Percentiles rank a stretch among this genome's conserved stretches.
Evolutionary conservation across 441 rosid genomes (phyloP).

Genomic region (Melastoma candidum): DNA sequence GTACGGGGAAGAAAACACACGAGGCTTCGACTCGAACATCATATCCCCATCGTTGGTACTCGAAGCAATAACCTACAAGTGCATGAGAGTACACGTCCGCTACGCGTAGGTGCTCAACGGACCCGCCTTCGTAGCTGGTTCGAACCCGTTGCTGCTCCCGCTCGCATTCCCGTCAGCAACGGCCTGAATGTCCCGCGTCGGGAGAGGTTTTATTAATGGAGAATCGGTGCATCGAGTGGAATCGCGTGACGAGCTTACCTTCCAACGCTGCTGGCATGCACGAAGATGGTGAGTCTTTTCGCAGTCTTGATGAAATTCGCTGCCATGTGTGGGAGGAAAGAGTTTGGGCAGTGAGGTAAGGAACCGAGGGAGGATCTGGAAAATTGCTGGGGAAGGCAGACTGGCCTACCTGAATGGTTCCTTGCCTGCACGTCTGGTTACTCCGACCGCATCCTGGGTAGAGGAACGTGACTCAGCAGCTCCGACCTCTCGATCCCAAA

Average conservation of each 20-base stretch:
- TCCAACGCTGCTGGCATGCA: conserved; percentile 37
- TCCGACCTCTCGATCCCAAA: conserved; percentile 59
- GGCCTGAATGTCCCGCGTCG: conserved; percentile 28
- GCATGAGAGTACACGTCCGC: conserved; percentile 4
- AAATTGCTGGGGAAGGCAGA: neutral
- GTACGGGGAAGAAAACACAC: no score
- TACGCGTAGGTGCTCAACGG: conserved; percentile 66
- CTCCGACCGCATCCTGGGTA: conserved; percentile 58
- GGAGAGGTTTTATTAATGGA: neutral
- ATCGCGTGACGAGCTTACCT: conserved; percentile 35
- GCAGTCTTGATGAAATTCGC: conserved; percentile 61
- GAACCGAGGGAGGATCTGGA: neutral
- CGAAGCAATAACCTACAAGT: neutral
- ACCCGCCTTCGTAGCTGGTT: conserved; percentile 56
- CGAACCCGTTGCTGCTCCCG: conserved; percentile 47
- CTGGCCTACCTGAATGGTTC: conserved; percentile 77
- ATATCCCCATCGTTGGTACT: no score
- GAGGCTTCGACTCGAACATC: no score
- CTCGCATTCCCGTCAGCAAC: conserved; percentile 51
- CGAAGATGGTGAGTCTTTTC: conserved; percentile 58
- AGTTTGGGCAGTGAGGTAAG: neutral
- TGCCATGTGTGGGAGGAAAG: conserved; percentile 16
- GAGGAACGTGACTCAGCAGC: conserved; percentile 43
- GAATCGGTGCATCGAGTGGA: neutral
- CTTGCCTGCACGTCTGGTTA: conserved; percentile 51